phyloP scores from a whole-genome alignment of 148 eudicot genomes.

The Fagopyrum esculentum region DNA sequence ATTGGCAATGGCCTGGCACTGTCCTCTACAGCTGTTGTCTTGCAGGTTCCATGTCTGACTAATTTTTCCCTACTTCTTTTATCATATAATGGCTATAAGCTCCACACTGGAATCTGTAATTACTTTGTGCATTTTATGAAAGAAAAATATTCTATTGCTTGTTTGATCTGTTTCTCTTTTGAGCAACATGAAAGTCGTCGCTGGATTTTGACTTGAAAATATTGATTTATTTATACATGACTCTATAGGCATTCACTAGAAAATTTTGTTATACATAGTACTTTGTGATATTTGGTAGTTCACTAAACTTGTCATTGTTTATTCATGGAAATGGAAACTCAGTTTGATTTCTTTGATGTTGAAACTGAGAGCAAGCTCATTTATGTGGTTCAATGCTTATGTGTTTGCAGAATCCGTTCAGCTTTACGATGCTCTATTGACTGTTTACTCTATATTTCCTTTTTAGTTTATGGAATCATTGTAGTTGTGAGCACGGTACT shows the following conservation, averaged over 20 bases:
- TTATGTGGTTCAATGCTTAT: background rate
- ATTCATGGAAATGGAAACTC: background rate
- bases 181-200: background rate
- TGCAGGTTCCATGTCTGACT: slow-evolving; percentile 54
- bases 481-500: no score
- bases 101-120: background rate
- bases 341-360: background rate
- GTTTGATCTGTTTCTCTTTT: background rate
- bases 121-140: background rate
- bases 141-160: background rate
- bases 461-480: no score
- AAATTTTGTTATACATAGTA: background rate
- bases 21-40: slow-evolving; percentile 98
- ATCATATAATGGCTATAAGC: background rate
- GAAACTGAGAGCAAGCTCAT: background rate
- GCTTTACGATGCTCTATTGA: background rate
- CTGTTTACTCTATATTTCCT: background rate
- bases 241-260: background rate
- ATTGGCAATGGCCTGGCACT: slow-evolving; percentile 98
- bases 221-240: background rate
- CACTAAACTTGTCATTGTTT: background rate
- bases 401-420: background rate
- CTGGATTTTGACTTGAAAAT: background rate
- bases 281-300: background rate
- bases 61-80: background rate